These are phyloP conservation scores for Cytospora leucostoma DNA, from an alignment of 2,329 filamentous ascomycete species.

Conservation along the genomic window DNA sequence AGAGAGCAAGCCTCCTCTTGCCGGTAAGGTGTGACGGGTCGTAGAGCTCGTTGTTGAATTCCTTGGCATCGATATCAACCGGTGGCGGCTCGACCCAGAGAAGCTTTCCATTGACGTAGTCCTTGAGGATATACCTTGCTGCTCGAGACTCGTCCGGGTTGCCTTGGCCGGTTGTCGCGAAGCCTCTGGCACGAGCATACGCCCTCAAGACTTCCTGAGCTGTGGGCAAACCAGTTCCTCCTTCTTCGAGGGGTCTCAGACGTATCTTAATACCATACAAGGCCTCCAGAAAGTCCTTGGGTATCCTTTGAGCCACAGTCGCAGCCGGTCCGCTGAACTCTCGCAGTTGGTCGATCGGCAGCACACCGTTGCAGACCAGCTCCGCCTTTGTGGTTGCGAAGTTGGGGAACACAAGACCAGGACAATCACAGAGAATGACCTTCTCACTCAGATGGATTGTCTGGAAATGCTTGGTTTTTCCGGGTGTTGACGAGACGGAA, in stretches of 20 bases:
- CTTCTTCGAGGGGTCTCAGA: slow-evolving; percentile 81
- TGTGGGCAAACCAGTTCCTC: slow-evolving; percentile 83
- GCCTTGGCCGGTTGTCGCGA: slow-evolving; percentile 83
- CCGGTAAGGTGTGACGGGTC: slow-evolving; percentile 78
- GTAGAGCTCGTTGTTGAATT: slow-evolving; percentile 91
- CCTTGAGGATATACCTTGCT: slow-evolving; percentile 86
- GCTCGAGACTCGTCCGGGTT: slow-evolving; percentile 93
- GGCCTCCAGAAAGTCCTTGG: slow-evolving; percentile 84
- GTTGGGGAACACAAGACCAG: slow-evolving; percentile 97
- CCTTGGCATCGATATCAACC: slow-evolving; percentile 64
- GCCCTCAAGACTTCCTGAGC: slow-evolving; percentile 81
- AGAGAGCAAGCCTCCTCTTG: slow-evolving; percentile 71
- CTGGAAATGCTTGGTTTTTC: slow-evolving; percentile 99
- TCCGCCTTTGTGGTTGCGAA: slow-evolving; percentile 97
- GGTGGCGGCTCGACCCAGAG: slow-evolving; percentile 90
- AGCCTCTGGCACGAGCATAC: slow-evolving; percentile 87
- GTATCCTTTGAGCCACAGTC: slow-evolving; percentile 82
- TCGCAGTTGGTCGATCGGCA: slow-evolving; percentile 94
- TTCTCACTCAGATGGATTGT: slow-evolving; percentile 91
- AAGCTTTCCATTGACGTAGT: slow-evolving; percentile 96
- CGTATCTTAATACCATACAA: slow-evolving; percentile 90
- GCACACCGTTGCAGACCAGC: slow-evolving; percentile 88
- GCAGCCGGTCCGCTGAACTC: slow-evolving; percentile 87
- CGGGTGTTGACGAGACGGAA: slow-evolving; percentile 93
- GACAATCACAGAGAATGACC: slow-evolving; percentile 94